These are phyloP conservation scores for Gossypium schwendimanii DNA, from an alignment of 441 rosid species.

Conservation along the genomic window DNA sequence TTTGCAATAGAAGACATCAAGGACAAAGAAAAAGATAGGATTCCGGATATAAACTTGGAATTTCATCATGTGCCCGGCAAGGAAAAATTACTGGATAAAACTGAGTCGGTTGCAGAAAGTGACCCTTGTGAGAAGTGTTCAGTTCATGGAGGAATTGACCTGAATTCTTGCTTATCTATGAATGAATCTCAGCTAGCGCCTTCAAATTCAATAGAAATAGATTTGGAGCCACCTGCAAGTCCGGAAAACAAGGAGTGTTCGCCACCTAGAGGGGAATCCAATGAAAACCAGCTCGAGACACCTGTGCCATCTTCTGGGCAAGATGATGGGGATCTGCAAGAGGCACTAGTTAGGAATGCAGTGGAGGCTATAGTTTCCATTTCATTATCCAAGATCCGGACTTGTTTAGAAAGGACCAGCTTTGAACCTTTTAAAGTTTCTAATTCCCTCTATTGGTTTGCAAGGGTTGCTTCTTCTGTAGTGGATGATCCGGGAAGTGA, in stretches of 20 bases:
- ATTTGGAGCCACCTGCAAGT: conserved; percentile 34
- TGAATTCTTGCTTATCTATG: conserved; percentile 28
- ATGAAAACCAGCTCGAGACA: conserved; percentile 34
- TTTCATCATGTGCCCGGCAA: conserved; percentile 16
- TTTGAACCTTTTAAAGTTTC: conserved; percentile 13
- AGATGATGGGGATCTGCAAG: conserved; percentile 17
- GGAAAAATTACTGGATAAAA: conserved; percentile 11
- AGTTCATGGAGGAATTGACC: conserved; percentile 26
- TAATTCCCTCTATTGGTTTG: conserved; percentile 46
- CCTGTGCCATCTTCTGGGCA: conserved; percentile 21
- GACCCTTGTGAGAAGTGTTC: conserved; percentile 9
- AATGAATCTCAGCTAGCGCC: conserved; percentile 20
- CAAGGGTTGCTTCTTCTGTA: conserved; percentile 38
- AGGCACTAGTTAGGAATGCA: conserved; percentile 31
- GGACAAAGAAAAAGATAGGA: conserved; percentile 6
- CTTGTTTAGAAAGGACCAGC: conserved; percentile 17
- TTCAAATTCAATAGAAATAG: conserved; percentile 15
- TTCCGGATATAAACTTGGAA: conserved; percentile 27
- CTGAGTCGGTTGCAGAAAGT: conserved; percentile 13
- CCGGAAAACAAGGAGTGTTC: conserved; percentile 41
- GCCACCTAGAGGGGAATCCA: conserved; percentile 30
- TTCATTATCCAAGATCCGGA: conserved; percentile 30
- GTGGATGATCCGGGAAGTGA: conserved; percentile 28
- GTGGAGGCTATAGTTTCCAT: conserved; percentile 53
- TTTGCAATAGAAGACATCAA: conserved; percentile 4